These are phyloP conservation scores for Talaromyces sp. DNA, from an alignment of 2,329 filamentous ascomycete genomes.

Conservation along the genomic window DNA sequence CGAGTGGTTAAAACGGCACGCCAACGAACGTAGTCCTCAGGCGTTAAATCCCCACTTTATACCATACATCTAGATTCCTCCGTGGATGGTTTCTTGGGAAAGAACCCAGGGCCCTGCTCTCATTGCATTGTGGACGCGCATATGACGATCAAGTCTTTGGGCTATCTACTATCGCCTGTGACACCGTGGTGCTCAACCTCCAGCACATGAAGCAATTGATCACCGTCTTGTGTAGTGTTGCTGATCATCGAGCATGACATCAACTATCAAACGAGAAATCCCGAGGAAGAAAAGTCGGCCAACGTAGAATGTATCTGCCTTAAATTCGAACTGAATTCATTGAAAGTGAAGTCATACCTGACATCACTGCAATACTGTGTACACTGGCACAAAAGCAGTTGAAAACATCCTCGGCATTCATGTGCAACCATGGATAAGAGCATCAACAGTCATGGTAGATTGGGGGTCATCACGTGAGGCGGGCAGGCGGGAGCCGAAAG, in stretches of 20 bases:
- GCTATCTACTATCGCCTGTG: too few species aligned
- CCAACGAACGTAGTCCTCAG: too few species aligned
- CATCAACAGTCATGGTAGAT: too few species aligned
- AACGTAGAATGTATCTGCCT: background rate
- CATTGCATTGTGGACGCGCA: too few species aligned
- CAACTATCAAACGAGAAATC: background rate
- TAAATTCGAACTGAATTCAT: background rate
- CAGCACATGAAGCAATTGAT: too few species aligned
- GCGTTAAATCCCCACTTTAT: too few species aligned
- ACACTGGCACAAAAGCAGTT: background rate
- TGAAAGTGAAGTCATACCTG: background rate
- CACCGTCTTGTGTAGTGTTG: slow-evolving; percentile 18
- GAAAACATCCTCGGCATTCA: background rate
- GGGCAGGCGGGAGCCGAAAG: background rate
- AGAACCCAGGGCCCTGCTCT: too few species aligned
- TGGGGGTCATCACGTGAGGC: background rate
- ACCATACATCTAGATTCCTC: too few species aligned
- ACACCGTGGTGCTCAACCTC: too few species aligned
- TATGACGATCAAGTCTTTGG: too few species aligned
- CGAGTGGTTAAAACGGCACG: too few species aligned
- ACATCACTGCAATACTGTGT: background rate
- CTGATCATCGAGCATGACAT: background rate
- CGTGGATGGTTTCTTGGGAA: too few species aligned
- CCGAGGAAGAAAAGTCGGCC: background rate
- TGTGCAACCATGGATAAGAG: background rate